phyloP scores from a whole-genome alignment of 345 rosid genomes.

The Xanthoceras sorbifolium region DNA sequence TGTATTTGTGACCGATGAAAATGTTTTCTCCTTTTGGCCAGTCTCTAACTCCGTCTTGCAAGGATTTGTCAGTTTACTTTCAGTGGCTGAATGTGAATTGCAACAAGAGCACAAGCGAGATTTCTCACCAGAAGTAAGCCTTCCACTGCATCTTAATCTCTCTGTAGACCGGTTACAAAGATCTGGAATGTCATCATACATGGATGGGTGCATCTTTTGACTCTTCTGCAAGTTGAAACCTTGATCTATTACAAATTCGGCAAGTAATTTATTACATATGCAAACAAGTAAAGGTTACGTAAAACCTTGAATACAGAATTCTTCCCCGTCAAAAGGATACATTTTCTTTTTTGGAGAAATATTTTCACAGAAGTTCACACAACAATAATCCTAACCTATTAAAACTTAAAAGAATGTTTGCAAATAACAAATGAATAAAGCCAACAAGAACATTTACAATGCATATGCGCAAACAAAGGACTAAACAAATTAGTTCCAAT shows the following conservation, averaged over 20 bases:
- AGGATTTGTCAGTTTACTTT: constrained; percentile 23
- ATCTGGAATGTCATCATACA: constrained; percentile 44
- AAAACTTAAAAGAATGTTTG: not conserved
- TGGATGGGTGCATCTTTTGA: constrained; percentile 56
- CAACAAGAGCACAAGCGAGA: constrained; percentile 33
- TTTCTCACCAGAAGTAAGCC: constrained; percentile 26
- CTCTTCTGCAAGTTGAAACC: constrained; percentile 49
- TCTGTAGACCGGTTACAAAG: constrained; percentile 26
- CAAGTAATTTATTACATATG: constrained; percentile 4
- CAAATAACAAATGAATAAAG: not conserved
- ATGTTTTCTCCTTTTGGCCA: constrained; percentile 13
- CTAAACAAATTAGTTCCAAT: not conserved
- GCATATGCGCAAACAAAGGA: not conserved
- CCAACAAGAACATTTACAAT: not conserved
- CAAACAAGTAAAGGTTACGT: not conserved
- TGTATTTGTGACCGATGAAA: constrained; percentile 19
- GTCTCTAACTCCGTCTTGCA: constrained; percentile 18
- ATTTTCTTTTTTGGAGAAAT: not conserved
- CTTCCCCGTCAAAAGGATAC: not conserved
- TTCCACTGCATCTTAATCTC: constrained; percentile 37
- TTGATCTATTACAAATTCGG: constrained; percentile 5
- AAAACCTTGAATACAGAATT: constrained; percentile 4
- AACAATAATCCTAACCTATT: not conserved
- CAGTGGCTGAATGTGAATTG: constrained; percentile 34
- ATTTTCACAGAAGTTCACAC: not conserved